Evolutionary conservation across 306 rosid genomes (phyloP).

Genomic region (Clitoria ternatea): DNA sequence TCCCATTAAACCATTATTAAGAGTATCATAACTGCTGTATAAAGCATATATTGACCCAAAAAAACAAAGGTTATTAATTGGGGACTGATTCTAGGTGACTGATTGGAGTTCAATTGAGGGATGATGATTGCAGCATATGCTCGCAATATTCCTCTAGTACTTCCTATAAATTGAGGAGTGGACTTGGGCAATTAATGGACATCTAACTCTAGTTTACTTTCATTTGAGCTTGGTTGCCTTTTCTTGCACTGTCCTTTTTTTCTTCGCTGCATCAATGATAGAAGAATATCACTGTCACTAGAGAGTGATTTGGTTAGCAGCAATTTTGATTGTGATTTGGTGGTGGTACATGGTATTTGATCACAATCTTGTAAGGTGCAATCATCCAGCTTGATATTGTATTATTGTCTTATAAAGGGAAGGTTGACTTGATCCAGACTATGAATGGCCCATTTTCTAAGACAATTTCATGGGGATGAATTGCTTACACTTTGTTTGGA

Average conservation of each 20-base stretch:
- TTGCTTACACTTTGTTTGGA: too few species aligned
- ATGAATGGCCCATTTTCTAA: background rate
- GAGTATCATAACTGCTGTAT: background rate
- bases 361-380: background rate
- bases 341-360: background rate
- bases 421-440: background rate
- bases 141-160: background rate
- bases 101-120: background rate
- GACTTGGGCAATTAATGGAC: background rate
- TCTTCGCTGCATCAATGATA: background rate
- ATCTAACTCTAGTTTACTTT: background rate
- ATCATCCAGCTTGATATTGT: background rate
- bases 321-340: background rate
- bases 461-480: background rate
- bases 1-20: conserved; percentile 20
- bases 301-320: background rate
- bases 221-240: background rate
- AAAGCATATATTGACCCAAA: background rate
- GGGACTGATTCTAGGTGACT: background rate
- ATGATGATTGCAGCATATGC: background rate
- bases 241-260: background rate
- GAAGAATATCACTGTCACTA: background rate
- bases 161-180: background rate
- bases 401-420: background rate
- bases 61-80: background rate